These are phyloP conservation scores for Chalaropsis thielavioides DNA, from an alignment of 2,329 filamentous ascomycete species.

Conservation along the genomic window DNA sequence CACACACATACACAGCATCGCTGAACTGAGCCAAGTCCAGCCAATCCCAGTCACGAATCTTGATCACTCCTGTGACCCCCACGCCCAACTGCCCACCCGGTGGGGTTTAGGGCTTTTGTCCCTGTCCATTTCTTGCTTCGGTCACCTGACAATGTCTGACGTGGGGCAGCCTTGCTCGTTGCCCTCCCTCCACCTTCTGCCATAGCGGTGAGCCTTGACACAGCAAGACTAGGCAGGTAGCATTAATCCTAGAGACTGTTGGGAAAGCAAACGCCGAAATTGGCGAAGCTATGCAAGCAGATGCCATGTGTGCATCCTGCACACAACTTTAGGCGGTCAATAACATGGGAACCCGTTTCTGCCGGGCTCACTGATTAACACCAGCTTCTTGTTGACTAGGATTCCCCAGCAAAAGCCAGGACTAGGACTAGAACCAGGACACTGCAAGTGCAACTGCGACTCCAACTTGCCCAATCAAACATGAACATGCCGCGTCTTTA, in stretches of 20 bases:
- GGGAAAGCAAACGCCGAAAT: background rate
- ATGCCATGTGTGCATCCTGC: too few species aligned
- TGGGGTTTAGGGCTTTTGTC: background rate
- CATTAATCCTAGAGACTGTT: background rate
- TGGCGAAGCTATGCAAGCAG: too few species aligned
- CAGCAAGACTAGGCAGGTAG: background rate
- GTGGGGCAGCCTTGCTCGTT: background rate
- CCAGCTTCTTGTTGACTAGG: background rate
- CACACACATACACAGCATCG: too few species aligned
- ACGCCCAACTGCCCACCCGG: background rate
- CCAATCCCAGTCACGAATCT: too few species aligned
- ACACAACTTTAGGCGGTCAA: too few species aligned
- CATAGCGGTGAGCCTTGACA: background rate
- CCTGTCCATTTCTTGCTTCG: background rate
- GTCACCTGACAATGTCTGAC: constrained; percentile 1
- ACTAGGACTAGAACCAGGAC: too few species aligned
- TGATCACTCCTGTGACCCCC: background rate
- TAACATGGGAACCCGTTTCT: background rate
- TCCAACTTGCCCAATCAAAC: background rate
- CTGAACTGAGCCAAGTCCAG: too few species aligned
- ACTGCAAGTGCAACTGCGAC: too few species aligned
- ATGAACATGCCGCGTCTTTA: background rate
- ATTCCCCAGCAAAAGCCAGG: background rate
- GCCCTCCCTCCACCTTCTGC: background rate
- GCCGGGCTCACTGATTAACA: background rate